Evolutionary conservation across 768 basidiomycete genomes (phyloP).

Genomic region (Amanita fuliginea): DNA sequence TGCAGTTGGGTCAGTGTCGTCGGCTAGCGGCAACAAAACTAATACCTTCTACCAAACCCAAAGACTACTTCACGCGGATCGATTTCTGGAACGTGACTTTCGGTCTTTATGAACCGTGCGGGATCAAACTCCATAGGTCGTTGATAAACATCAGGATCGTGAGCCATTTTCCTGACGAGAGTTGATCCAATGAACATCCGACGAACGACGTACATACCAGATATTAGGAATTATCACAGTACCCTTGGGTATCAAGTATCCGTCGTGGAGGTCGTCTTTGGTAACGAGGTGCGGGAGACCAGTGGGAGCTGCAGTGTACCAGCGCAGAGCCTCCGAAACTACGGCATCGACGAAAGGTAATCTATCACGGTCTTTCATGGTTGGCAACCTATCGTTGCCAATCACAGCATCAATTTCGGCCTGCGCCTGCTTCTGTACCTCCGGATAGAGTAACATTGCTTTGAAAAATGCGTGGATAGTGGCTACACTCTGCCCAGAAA

Average conservation of each 20-base stretch:
- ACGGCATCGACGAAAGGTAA: slow-evolving; percentile 29
- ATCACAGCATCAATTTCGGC: slow-evolving; percentile 30
- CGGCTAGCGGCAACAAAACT: neutral
- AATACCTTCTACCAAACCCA: slow-evolving; percentile 41
- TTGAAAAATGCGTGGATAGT: slow-evolving; percentile 27
- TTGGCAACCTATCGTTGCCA: slow-evolving; percentile 27
- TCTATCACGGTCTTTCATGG: slow-evolving; percentile 24
- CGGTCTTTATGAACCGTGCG: slow-evolving; percentile 31
- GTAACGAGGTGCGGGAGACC: slow-evolving; percentile 25
- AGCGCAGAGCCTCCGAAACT: too few species aligned
- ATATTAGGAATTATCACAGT: slow-evolving; percentile 21
- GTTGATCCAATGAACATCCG: neutral
- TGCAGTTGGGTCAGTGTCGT: neutral
- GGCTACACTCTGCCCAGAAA: slow-evolving; percentile 24
- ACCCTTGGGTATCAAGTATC: slow-evolving; percentile 34
- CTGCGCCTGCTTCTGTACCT: slow-evolving; percentile 26
- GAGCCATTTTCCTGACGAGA: slow-evolving; percentile 25
- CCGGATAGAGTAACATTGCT: slow-evolving; percentile 27
- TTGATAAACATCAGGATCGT: slow-evolving; percentile 30
- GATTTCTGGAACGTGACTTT: slow-evolving; percentile 21
- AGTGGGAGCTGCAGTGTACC: slow-evolving; percentile 12
- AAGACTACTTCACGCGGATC: slow-evolving; percentile 39
- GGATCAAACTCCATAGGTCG: slow-evolving; percentile 36
- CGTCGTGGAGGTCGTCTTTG: slow-evolving; percentile 31
- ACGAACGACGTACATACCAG: slow-evolving; percentile 13